Conservation (phyloP, 495 filamentous ascomycete genomes). For the Immersiella caudata region DNA sequence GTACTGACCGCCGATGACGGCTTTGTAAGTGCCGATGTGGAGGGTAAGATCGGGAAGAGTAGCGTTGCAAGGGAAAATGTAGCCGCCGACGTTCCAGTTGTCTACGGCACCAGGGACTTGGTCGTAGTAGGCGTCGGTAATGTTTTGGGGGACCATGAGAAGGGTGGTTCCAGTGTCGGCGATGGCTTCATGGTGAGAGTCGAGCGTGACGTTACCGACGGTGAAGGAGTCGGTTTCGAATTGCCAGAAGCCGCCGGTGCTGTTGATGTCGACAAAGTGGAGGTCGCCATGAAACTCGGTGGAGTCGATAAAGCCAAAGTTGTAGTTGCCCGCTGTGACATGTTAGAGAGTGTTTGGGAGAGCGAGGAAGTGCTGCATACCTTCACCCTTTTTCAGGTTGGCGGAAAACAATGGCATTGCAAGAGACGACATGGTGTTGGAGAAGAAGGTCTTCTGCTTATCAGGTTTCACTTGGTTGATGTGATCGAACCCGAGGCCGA, state of each 20-base stretch:
- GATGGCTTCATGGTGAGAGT: conserved; percentile 46
- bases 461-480: conserved; percentile 71
- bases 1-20: conserved; percentile 60
- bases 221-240: conserved; percentile 66
- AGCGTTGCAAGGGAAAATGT: conserved; percentile 41
- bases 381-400: conserved; percentile 58
- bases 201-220: conserved; percentile 36
- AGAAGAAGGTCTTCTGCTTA: conserved; percentile 71
- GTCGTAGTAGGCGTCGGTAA: conserved; percentile 69
- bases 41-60: conserved; percentile 50
- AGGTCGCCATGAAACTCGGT: conserved; percentile 62
- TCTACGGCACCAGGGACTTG: conserved; percentile 59
- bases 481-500: conserved; percentile 71
- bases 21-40: conserved; percentile 60
- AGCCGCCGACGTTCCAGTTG: conserved; percentile 55
- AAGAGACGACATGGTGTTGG: conserved; percentile 63
- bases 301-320: conserved; percentile 37
- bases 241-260: conserved; percentile 70
- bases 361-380: conserved; percentile 21
- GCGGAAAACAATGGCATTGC: conserved; percentile 70
- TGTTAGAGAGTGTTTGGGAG: conserved; percentile 46
- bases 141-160: conserved; percentile 59
- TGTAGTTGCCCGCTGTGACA: conserved; percentile 23
- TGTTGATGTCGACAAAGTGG: conserved; percentile 62
- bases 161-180: conserved; percentile 75